Evolutionary conservation across 257 asterid genomes (phyloP).

Genomic region (Fraxinus americana): DNA sequence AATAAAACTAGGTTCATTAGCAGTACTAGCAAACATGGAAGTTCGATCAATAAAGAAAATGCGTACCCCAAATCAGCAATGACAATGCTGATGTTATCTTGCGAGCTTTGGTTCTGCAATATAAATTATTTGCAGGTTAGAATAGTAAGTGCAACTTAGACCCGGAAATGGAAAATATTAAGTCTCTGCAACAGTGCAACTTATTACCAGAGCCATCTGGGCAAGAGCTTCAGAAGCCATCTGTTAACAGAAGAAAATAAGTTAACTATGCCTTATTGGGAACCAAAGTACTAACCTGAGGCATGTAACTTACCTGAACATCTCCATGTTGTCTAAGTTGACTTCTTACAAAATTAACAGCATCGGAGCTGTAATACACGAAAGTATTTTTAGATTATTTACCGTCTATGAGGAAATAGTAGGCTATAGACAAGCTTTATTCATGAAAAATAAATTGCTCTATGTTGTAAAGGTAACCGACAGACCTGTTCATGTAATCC

Average conservation of each 20-base stretch:
- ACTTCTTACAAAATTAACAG: conserved; percentile 63
- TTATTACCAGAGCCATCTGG: conserved; percentile 73
- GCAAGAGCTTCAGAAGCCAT: conserved; percentile 90
- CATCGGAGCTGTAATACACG: conserved; percentile 60
- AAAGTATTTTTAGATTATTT: background rate
- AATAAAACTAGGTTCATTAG: background rate
- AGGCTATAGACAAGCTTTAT: background rate
- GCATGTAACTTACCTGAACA: conserved; percentile 59
- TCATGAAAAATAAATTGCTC: background rate
- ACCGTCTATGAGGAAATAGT: background rate
- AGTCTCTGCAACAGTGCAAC: conserved; percentile 5
- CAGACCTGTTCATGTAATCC: conserved; percentile 86
- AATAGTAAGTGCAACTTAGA: background rate
- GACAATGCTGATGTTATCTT: conserved; percentile 88
- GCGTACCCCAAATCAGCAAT: conserved; percentile 93
- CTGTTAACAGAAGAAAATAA: conserved; percentile 39
- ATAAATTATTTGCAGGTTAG: conserved; percentile 18
- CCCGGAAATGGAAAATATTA: background rate
- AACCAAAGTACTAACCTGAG: background rate
- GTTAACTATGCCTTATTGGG: conserved; percentile 19
- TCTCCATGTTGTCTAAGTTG: conserved; percentile 83
- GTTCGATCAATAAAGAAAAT: conserved; percentile 12
- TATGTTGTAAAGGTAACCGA: background rate
- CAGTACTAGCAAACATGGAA: too few species aligned
- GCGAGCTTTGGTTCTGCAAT: conserved; percentile 70